Evolutionary conservation across 2,329 filamentous ascomycete species (phyloP).

Genomic region (Drechslerella coelobrocha): DNA sequence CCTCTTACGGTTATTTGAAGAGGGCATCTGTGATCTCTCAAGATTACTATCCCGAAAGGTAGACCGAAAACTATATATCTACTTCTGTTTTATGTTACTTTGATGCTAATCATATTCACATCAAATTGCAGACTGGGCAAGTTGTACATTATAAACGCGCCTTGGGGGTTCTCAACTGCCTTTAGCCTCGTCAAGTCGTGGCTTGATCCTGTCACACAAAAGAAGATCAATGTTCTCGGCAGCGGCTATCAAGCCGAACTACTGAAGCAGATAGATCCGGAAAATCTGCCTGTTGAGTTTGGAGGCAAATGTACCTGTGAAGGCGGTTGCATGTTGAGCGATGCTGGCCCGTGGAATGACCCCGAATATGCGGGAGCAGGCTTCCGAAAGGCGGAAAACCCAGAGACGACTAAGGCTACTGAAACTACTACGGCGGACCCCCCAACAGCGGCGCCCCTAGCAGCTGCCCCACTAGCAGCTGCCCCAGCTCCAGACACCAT

Average conservation of each 20-base stretch:
- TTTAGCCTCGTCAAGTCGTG: conserved; percentile 90
- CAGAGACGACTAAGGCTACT: conserved; percentile 1
- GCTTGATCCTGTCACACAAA: conserved; percentile 90
- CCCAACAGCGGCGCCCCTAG: neutral
- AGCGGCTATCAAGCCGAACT: conserved; percentile 82
- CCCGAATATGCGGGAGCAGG: conserved; percentile 70
- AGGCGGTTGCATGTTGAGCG: conserved; percentile 83
- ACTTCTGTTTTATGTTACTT: neutral
- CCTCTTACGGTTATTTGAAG: conserved; percentile 86
- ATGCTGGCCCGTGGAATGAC: conserved; percentile 88
- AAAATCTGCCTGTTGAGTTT: conserved; percentile 87
- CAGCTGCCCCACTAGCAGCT: neutral
- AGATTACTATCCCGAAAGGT: conserved; percentile 97
- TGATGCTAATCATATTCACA: conserved; percentile 17
- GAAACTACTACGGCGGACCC: conserved; percentile 7
- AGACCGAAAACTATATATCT: neutral
- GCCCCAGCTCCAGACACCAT: conserved; percentile 17
- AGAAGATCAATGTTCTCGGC: conserved; percentile 93
- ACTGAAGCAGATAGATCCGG: conserved; percentile 79
- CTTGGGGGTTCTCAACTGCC: conserved; percentile 88
- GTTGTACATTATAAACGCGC: conserved; percentile 96
- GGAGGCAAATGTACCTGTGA: conserved; percentile 82
- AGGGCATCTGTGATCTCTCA: conserved; percentile 88
- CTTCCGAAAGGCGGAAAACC: conserved; percentile 4
- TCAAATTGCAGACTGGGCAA: conserved; percentile 71